Base-by-base conservation (phyloP, 2,329 filamentous ascomycete species). In the Fusarium stilboides region DNA sequence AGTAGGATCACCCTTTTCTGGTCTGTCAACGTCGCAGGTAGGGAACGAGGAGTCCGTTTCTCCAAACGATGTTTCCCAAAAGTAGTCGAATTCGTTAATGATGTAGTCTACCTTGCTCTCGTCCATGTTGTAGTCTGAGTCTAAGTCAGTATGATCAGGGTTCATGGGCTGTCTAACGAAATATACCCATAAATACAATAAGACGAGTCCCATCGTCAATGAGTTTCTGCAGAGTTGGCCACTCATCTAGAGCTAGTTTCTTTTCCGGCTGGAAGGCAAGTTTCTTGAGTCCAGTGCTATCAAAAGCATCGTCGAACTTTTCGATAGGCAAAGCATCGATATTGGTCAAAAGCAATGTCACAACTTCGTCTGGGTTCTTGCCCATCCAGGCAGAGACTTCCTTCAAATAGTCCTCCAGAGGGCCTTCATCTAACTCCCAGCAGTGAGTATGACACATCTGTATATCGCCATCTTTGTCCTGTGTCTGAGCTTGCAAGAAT, bases 61-160 rank as follows among this genome's bases (percentile, higher is more conserved):
- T 68, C 92, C 88, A 79, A 86, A 94, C 1, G 87, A 84, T 44
- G 91, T 95, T 77, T 95, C 92, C 82, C 91, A 94, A 69, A 91
- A 86, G 78, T 88, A 89, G 24, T 81, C 79, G 74, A 89, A 92
- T 75, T 92, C 85, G 75, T 87, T 82, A 57, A 91, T 82, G 55
- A 92, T 87, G 74, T 90, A 92, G 26, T 87, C 82, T n/a, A 88
- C 85, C 50, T 81, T 76, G 33, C 74, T 77, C 2, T 80, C 81
- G 64, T 88, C 82, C 59, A 82, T 77, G 51, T 85, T 75, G 70
- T 87, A 93, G 77, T 94, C 92, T 89, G 15, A 9, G 12, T 6
- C 34, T 0, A 8, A 50, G 44, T 78, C 53, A 78, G 71, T 13
- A 42, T 7, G 12, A 8, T 31, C 4, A 37, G 43, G 14, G 36